Evolutionary conservation across 768 basidiomycete genomes (phyloP), one percentile per base, ranked within the genome.

Genomic region (Dioszegia aurantiaca): DNA sequence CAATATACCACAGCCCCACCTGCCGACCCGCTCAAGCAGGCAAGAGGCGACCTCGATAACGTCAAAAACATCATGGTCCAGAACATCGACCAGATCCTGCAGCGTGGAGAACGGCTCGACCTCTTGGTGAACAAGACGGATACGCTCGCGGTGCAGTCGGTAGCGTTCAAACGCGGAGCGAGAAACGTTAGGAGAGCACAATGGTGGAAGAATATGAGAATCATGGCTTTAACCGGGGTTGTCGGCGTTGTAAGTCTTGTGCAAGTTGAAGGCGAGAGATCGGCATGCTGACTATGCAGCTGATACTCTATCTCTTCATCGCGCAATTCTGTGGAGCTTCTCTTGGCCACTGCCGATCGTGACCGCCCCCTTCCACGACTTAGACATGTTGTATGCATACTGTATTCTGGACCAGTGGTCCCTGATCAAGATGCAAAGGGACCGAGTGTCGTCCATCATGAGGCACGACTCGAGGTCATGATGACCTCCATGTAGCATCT

Each of bases 31-130:
- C 84, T 98, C 56, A 80, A 86, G 19, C 88, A 90, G 61, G 94
- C 94, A 4, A 92, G 92, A 72, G 83, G 83, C 4, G 92, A 97
- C 76, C 61, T 80, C 10, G 72, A 75, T 31, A 76, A 77, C 44
- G 79, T 95, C 72, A 97, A 95, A 76, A 87, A 92, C 69, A 90
- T 95, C 78, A 94, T 95, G 92, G 93, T 97, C 49, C 89, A 97
- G 77, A 97, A 97, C 75, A 93, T 97, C 63, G 91, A 97, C 78
- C 89, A 92, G 75, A 94, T 98, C 62, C 83, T 99, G 40, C 87
- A 84, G 53, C 82, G 95, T 36, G 95, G 95, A 23, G 95, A 99
- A 77, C 82, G 95, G 53, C 90, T 99, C 65, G 94, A 97, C 75
- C 81, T 97, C 17, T 82, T 99, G 51, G 89, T 98, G 28, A 91